Base-by-base conservation (phyloP, 441 rosid species). In the California macrophylla region DNA sequence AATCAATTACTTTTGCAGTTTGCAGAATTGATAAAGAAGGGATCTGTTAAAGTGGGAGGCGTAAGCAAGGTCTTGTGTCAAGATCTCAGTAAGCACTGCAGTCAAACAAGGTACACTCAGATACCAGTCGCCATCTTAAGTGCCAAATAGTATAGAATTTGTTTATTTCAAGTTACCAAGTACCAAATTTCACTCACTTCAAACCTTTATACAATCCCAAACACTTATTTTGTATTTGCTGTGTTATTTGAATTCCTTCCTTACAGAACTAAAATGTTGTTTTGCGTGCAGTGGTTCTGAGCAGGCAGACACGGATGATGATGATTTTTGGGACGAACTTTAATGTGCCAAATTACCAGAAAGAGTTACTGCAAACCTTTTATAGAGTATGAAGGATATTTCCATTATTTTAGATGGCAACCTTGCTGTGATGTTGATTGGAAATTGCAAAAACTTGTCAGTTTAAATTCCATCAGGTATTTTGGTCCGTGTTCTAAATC, bases 1-100 rank as follows among this genome's bases (percentile, higher is more conserved):
- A 18, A 1, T 61, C 32, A 47, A 65, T 65, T 62, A 5, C 38
- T 30, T 30, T 66, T 78, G 77, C 87, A 88, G 98, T 75, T 93
- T 66, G 79, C 86, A 2, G 87, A 88, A 64, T 73, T 82, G 68
- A 85, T 89, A 77, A 88, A 86, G 87, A 80, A 88, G 65, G 93
- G 96, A 32, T 82, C 89, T 8, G 71, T 93, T 68, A 76, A 80
- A 72, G 86, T 76, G 36, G 96, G 96, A 73, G 91, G 82, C 7
- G 90, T 86, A 34, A 71, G 86, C 78, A 82, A 87, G 83, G 85
- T 90, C 74, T 81, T 91, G 38, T 93, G 96, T 74, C 84, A 85
- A 76, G 88, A 84, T 75, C 78, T 91, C 78, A 91, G 96, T 87
- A 77, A 82, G 72, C 92, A 87, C 66, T 93, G 97, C 82, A 74